Conservation (phyloP, 2,329 filamentous ascomycete species). For the Bipolaris gigantea region DNA sequence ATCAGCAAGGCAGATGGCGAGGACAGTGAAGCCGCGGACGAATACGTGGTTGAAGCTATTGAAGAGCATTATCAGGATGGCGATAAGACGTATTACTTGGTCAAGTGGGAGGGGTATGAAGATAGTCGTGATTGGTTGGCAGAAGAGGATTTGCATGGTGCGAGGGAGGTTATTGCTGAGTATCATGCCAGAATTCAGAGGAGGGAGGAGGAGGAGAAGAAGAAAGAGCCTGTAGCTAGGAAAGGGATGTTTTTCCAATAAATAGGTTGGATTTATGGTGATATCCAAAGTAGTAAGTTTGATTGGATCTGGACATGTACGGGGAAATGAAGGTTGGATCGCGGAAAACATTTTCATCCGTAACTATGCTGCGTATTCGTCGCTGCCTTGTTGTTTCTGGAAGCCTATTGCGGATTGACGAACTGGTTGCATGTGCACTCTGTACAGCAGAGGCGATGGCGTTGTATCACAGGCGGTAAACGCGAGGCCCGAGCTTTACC, state of each 20-base stretch:
- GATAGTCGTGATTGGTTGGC: constrained; percentile 38
- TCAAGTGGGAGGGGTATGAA: constrained; percentile 42
- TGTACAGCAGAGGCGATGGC: too few species aligned
- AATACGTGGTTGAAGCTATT: constrained; percentile 37
- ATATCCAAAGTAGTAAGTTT: neutral
- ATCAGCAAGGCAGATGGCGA: neutral
- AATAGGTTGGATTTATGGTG: neutral
- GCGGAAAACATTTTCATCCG: too few species aligned
- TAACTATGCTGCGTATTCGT: too few species aligned
- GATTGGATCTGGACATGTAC: too few species aligned
- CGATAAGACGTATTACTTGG: constrained; percentile 31
- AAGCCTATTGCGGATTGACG: too few species aligned
- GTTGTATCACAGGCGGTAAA: too few species aligned
- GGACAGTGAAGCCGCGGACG: constrained; percentile 20
- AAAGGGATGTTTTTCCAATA: neutral
- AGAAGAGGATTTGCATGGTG: constrained; percentile 31
- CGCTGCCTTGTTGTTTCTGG: too few species aligned
- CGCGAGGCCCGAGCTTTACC: neutral
- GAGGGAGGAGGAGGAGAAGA: neutral
- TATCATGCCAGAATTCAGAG: constrained; percentile 25
- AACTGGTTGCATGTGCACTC: too few species aligned
- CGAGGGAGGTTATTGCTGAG: constrained; percentile 28
- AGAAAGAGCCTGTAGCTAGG: too few species aligned
- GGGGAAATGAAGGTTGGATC: too few species aligned
- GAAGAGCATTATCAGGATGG: constrained; percentile 28